phyloP scores from a whole-genome alignment of 768 basidiomycete species.

The Tricholoma terreum region DNA sequence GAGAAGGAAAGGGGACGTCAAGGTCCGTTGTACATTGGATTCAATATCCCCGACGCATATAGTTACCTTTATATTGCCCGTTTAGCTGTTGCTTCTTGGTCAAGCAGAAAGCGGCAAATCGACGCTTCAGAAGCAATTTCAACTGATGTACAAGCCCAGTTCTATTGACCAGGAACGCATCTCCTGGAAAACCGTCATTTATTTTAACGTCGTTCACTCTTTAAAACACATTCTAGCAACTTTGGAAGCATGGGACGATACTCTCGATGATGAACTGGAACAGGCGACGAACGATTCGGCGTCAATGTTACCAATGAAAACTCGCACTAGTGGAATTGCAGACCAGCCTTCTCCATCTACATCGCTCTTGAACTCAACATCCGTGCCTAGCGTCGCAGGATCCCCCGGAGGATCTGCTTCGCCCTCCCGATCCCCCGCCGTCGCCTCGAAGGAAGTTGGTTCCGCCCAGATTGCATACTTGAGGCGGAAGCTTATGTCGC shows the following conservation, averaged over 20 bases:
- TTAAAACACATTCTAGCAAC: constrained; percentile 66
- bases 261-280: constrained; percentile 46
- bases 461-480: constrained; percentile 50
- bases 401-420: constrained; percentile 23
- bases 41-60: constrained; percentile 29
- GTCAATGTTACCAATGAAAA: constrained; percentile 23
- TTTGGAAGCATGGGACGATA: constrained; percentile 60
- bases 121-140: constrained; percentile 75
- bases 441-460: constrained; percentile 26
- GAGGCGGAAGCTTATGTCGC: constrained; percentile 55
- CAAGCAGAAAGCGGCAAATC: constrained; percentile 80
- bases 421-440: constrained; percentile 25
- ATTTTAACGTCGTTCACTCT: constrained; percentile 72
- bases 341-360: constrained; percentile 40
- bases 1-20: constrained; percentile 70
- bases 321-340: constrained; percentile 30
- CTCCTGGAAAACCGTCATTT: constrained; percentile 73
- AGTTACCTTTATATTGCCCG: constrained; percentile 22
- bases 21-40: constrained; percentile 38
- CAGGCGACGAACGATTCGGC: constrained; percentile 26
- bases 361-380: constrained; percentile 30
- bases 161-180: constrained; percentile 66
- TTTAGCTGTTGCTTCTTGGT: constrained; percentile 67
- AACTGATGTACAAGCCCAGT: constrained; percentile 75
- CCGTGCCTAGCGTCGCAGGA: constrained; percentile 15